Conservation (phyloP, 2,329 filamentous ascomycete genomes). For the Thielaviopsis ethacetica region DNA sequence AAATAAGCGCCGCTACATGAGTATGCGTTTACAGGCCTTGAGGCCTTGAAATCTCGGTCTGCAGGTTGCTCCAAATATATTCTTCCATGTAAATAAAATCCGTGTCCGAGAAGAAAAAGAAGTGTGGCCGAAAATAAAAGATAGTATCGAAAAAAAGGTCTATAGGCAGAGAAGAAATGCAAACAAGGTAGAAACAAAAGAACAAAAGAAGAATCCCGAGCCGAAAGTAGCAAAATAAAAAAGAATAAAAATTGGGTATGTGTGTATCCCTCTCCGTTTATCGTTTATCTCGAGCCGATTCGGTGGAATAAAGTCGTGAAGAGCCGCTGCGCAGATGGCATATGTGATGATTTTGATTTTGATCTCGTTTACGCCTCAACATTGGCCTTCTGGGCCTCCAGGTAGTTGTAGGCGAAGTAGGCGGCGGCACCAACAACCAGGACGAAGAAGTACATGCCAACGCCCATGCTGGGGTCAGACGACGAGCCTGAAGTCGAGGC, state of each 20-base stretch:
- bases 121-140: background rate
- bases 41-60: background rate
- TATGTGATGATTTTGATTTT: background rate
- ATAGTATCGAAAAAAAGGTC: background rate
- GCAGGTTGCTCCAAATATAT: background rate
- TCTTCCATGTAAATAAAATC: background rate
- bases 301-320: background rate
- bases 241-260: background rate
- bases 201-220: background rate
- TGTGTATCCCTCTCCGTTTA: background rate
- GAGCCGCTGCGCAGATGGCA: background rate
- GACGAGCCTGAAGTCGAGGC: slow-evolving; percentile 32
- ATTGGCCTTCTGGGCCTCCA: slow-evolving; percentile 35
- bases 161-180: background rate
- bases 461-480: slow-evolving; percentile 43
- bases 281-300: background rate
- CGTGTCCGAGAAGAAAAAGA: background rate
- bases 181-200: background rate
- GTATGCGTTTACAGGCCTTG: background rate
- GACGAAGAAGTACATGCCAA: slow-evolving; percentile 68
- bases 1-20: background rate
- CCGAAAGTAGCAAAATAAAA: background rate
- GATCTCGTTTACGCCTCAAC: slow-evolving; percentile 19
- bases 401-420: slow-evolving; percentile 73
- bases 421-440: slow-evolving; percentile 61